These are phyloP conservation scores for Annulohypoxylon nitens DNA, from an alignment of 495 filamentous ascomycete species.

Conservation along the genomic window DNA sequence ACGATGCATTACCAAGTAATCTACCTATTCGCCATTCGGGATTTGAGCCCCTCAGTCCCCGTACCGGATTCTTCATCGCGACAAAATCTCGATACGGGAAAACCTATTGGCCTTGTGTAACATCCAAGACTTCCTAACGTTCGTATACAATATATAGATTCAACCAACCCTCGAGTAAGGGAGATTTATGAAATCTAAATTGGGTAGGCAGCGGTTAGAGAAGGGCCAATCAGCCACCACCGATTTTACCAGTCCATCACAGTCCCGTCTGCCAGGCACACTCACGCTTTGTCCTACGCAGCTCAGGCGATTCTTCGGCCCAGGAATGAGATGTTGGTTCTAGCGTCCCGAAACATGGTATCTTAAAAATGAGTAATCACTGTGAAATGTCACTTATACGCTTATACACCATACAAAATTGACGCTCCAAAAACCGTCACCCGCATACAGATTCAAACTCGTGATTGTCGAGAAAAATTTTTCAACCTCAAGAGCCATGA, in stretches of 20 bases:
- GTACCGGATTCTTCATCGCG: neutral
- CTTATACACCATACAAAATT: conserved; percentile 26
- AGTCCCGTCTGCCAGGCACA: conserved; percentile 38
- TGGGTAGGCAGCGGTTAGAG: conserved; percentile 33
- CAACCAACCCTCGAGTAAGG: conserved; percentile 33
- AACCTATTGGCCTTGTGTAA: conserved; percentile 15
- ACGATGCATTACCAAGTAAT: conserved; percentile 29
- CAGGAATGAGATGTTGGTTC: conserved; percentile 41
- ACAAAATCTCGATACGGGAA: conserved; percentile 32
- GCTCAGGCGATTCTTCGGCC: conserved; percentile 35
- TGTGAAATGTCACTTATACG: conserved; percentile 42
- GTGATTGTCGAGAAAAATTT: conserved; percentile 35
- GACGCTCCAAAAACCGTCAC: conserved; percentile 28
- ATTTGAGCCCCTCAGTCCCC: conserved; percentile 1
- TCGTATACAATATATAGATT: conserved; percentile 17
- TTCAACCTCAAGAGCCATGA: conserved; percentile 24
- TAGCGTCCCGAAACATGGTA: conserved; percentile 43
- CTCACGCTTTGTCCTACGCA: conserved; percentile 15
- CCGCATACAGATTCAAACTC: conserved; percentile 36
- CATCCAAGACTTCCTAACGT: conserved; percentile 1
- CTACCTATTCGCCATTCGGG: conserved; percentile 28
- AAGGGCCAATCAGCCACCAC: conserved; percentile 33
- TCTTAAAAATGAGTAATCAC: conserved; percentile 40
- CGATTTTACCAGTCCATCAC: conserved; percentile 30
- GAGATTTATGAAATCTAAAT: conserved; percentile 16